Conservation (phyloP, 2,329 filamentous ascomycete species). For the Xylariaceae sp. region DNA sequence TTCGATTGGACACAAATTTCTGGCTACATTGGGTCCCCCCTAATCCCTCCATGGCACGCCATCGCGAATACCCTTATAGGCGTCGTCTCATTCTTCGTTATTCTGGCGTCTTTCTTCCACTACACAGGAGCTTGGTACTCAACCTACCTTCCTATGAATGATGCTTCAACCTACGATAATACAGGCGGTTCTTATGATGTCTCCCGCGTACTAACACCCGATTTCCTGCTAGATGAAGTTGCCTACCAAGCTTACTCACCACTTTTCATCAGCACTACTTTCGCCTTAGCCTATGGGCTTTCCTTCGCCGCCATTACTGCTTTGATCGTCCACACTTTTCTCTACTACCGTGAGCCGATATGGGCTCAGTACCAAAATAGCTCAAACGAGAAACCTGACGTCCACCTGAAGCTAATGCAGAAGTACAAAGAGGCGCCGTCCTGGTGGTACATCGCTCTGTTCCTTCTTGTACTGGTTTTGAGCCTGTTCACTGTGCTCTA, state of each 20-base stretch:
- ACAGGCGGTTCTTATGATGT: slow-evolving; percentile 64
- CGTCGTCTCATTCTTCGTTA: slow-evolving; percentile 62
- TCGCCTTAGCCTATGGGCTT: slow-evolving; percentile 66
- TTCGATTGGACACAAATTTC: slow-evolving; percentile 76
- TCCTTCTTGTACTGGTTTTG: slow-evolving; percentile 51
- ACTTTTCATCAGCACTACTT: slow-evolving; percentile 68
- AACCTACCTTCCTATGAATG: slow-evolving; percentile 65
- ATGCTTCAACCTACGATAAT: slow-evolving; percentile 70
- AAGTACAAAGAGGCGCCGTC: slow-evolving; percentile 62
- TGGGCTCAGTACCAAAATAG: slow-evolving; percentile 61
- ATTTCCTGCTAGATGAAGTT: slow-evolving; percentile 60
- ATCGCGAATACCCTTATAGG: slow-evolving; percentile 72
- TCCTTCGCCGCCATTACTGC: slow-evolving; percentile 71
- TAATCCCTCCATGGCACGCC: slow-evolving; percentile 70
- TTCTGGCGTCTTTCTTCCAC: slow-evolving; percentile 59
- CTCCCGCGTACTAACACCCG: slow-evolving; percentile 56
- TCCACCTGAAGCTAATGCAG: slow-evolving; percentile 62
- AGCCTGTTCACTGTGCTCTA: slow-evolving; percentile 55
- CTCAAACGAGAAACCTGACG: slow-evolving; percentile 58
- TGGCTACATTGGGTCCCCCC: slow-evolving; percentile 64
- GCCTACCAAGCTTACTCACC: slow-evolving; percentile 68
- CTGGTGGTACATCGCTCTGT: slow-evolving; percentile 63
- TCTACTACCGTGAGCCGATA: slow-evolving; percentile 67
- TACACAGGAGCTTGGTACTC: slow-evolving; percentile 65
- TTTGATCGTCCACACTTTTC: slow-evolving; percentile 64